Conservation (phyloP, 768 basidiomycete genomes). For the Coprinopsis marcescibilis region DNA sequence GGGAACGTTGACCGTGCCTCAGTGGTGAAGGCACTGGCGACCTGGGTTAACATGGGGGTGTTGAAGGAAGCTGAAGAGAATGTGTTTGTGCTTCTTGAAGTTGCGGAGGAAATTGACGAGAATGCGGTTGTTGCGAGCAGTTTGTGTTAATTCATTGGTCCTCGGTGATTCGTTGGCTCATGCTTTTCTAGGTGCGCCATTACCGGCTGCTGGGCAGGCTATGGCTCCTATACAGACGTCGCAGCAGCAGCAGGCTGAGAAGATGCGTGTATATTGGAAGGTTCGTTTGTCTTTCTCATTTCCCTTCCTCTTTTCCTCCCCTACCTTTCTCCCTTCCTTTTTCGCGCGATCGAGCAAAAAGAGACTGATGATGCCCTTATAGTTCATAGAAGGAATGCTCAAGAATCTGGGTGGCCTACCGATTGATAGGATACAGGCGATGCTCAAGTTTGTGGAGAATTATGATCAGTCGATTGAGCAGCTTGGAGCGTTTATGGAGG, state of each 20-base stretch:
- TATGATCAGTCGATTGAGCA: conserved; percentile 81
- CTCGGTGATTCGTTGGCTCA: too few relatives aligned
- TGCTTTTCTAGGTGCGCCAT: conserved; percentile 2
- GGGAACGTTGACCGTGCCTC: conserved; percentile 59
- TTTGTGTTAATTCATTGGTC: too few relatives aligned
- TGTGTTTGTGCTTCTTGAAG: conserved; percentile 60
- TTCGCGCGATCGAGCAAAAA: background rate
- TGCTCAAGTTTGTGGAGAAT: conserved; percentile 79
- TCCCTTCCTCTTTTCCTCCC: background rate
- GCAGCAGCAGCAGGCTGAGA: conserved; percentile 76
- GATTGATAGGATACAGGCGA: conserved; percentile 79
- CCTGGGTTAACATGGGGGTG: conserved; percentile 82
- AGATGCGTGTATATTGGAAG: conserved; percentile 89
- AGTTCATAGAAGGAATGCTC: conserved; percentile 92
- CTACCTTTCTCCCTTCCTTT: too few relatives aligned
- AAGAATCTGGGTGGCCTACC: conserved; percentile 76
- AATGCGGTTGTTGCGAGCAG: too few relatives aligned
- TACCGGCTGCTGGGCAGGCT: conserved; percentile 34
- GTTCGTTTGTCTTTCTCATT: conserved; percentile 22
- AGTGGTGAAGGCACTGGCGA: conserved; percentile 68
- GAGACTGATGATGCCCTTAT: conserved; percentile 9
- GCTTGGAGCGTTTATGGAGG: conserved; percentile 73
- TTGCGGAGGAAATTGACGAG: conserved; percentile 41
- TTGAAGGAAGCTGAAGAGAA: conserved; percentile 62
- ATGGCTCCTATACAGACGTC: conserved; percentile 44